Evolutionary conservation across 495 filamentous ascomycete genomes (phyloP).

Genomic region (Penicillium waksmanii): DNA sequence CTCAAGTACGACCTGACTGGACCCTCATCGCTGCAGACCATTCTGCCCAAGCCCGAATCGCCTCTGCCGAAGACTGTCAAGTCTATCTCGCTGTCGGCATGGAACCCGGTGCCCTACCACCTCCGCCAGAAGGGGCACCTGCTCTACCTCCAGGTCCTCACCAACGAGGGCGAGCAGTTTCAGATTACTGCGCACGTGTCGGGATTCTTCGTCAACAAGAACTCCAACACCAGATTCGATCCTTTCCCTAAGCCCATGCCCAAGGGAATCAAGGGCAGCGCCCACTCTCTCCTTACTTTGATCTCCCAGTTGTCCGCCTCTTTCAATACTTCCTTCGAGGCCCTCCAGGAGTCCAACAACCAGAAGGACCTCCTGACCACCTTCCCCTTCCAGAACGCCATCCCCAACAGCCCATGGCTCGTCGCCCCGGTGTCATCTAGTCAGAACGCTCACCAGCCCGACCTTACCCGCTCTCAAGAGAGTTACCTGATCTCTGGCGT

Average conservation of each 20-base stretch:
- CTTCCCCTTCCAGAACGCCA: slow-evolving; percentile 93
- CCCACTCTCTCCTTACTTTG: slow-evolving; percentile 86
- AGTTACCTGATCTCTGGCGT: slow-evolving; percentile 85
- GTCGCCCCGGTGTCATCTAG: slow-evolving; percentile 69
- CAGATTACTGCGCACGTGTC: slow-evolving; percentile 92
- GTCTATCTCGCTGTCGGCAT: slow-evolving; percentile 82
- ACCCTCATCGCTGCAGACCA: slow-evolving; percentile 64
- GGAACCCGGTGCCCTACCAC: slow-evolving; percentile 95
- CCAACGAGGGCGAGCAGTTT: slow-evolving; percentile 88
- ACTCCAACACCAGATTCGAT: slow-evolving; percentile 87
- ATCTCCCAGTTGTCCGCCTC: slow-evolving; percentile 78
- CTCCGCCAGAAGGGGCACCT: slow-evolving; percentile 90
- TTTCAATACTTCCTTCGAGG: slow-evolving; percentile 72
- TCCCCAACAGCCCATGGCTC: slow-evolving; percentile 91
- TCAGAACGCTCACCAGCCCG: slow-evolving; percentile 71
- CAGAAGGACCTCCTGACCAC: slow-evolving; percentile 83
- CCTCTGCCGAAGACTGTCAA: slow-evolving; percentile 86
- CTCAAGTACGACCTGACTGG: slow-evolving; percentile 76
- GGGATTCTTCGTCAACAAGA: slow-evolving; percentile 96
- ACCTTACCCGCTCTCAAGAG: slow-evolving; percentile 90
- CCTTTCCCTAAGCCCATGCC: slow-evolving; percentile 72
- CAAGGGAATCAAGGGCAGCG: slow-evolving; percentile 60
- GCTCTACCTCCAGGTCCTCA: slow-evolving; percentile 85
- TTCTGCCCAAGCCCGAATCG: slow-evolving; percentile 67
- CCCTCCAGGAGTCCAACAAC: slow-evolving; percentile 79